These are phyloP conservation scores for Cotoneaster glaucophyllus DNA, from an alignment of 306 rosid genomes.

Conservation along the genomic window DNA sequence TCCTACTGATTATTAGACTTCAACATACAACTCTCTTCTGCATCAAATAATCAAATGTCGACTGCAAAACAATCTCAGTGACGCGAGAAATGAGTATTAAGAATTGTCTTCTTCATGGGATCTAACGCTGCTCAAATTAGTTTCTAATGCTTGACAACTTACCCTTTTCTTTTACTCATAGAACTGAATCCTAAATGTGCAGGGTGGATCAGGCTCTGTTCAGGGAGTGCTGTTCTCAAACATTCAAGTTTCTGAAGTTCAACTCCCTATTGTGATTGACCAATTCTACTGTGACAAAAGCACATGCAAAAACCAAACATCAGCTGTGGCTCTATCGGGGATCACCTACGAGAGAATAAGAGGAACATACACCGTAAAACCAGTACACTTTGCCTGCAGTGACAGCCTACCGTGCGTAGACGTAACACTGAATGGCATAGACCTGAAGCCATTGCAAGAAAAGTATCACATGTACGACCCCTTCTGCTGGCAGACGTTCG, in stretches of 20 bases:
- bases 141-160: not conserved
- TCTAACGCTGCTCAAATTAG: conserved; percentile 2
- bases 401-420: conserved; percentile 84
- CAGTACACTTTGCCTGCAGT: conserved; percentile 90
- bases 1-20: not conserved
- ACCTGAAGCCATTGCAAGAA: conserved; percentile 77
- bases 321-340: conserved; percentile 83
- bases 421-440: conserved; percentile 63
- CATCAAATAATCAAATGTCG: not conserved
- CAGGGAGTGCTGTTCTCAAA: conserved; percentile 85
- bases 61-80: not conserved
- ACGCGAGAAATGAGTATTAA: not conserved
- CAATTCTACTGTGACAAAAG: conserved; percentile 92
- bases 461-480: conserved; percentile 65
- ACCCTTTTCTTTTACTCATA: not conserved
- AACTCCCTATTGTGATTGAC: conserved; percentile 85
- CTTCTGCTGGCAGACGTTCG: conserved; percentile 92
- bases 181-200: conserved; percentile 14
- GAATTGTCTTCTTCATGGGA: not conserved
- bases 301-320: conserved; percentile 60
- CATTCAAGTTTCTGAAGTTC: conserved; percentile 78
- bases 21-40: not conserved
- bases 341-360: conserved; percentile 81
- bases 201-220: conserved; percentile 96
- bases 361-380: conserved; percentile 88